Evolutionary conservation across 768 basidiomycete genomes (phyloP), one percentile per base, ranked within the genome.

Genomic region (Termitomyces sp.): DNA sequence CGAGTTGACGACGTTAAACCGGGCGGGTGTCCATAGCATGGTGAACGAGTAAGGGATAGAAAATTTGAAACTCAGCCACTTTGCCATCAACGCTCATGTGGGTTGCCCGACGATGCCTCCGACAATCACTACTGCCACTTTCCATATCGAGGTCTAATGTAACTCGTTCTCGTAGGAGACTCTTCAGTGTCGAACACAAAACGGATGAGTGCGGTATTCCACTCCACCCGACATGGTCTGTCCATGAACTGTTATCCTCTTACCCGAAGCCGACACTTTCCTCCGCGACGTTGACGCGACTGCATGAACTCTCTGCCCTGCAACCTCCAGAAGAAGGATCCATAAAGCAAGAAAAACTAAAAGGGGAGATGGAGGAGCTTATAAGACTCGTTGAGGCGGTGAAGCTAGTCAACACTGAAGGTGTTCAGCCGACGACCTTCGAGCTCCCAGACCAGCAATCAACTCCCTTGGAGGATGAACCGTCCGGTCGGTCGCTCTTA

Each of bases 311-410:
- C 43, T 85, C 91, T 45, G 91, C 91, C 32, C 77, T 94, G 41
- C 65, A 78, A 25, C 83, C 89, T 2, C 91, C 90, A 1, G 65
- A 73, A 44, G 74, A 82, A 55, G 81, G 79, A 35, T 82, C 88
- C 0, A 63, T 66, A 5, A 80, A 84, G 54, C 79, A 85, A 58
- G 61, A 65, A 3, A 65, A 67, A 18, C 70, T 88, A 40, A 86
- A 82, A 56, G 56, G 60, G 39, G 84, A 89, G 57, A 68, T 94
- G 57, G 85, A 87, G 59, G 85, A 86, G 50, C 79, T 94, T 47
- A 73, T 92, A 53, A 81, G 77, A 57, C 75, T 94, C 10, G 91
- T 94, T 13, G 89, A 93, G 63, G 91, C 91, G 3, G 90, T 92
- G 50, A 88, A 82, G 67, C 67, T 88, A 23, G 83, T 87, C 41